Conservation (phyloP, 257 asterid species). For the Penstemon newberryi region DNA sequence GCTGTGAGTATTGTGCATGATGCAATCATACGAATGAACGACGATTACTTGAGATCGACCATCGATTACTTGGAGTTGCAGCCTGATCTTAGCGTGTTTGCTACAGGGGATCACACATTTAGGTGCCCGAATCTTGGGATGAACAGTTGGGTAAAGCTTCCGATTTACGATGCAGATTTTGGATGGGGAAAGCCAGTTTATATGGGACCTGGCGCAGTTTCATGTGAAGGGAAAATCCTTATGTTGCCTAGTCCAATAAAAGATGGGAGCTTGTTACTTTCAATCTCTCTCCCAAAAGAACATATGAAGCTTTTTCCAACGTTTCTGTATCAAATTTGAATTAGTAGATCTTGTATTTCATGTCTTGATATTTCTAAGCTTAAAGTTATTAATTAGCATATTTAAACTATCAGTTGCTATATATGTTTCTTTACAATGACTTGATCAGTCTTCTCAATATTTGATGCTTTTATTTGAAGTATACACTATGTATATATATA, state of each 20-base stretch:
- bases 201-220: conserved; percentile 52
- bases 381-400: no score
- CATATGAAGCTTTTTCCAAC: conserved; percentile 56
- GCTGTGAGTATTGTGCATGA: conserved; percentile 50
- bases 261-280: conserved; percentile 52
- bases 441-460: no score
- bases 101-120: conserved; percentile 52
- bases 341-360: no score
- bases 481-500: no score
- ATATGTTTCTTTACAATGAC: no score
- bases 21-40: conserved; percentile 49
- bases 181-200: conserved; percentile 71
- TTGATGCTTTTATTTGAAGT: no score
- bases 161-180: conserved; percentile 65
- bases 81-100: conserved; percentile 42
- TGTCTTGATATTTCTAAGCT: no score
- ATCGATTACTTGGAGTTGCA: conserved; percentile 61
- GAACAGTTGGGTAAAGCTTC: conserved; percentile 58
- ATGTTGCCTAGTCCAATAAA: conserved; percentile 40
- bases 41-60: conserved; percentile 55
- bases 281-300: conserved; percentile 43
- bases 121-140: conserved; percentile 58
- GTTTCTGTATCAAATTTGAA: conserved; percentile 47
- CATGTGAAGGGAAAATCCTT: conserved; percentile 52
- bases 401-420: no score